Conservation (phyloP, 148 eudicot genomes). For the Talinum fruticosum region DNA sequence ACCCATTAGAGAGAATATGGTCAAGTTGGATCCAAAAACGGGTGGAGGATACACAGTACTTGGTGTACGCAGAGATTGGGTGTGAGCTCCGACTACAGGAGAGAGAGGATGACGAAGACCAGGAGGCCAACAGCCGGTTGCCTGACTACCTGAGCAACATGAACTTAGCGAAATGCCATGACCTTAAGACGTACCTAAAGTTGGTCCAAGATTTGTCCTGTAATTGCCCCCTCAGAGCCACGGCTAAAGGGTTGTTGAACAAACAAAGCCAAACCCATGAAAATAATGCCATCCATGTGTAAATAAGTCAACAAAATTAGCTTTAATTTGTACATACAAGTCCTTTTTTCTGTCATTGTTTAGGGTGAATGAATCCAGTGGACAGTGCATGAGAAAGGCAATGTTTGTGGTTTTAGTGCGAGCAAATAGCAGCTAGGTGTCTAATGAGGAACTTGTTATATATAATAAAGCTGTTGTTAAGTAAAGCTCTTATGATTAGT, state of each 20-base stretch:
- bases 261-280: slow-evolving; percentile 11
- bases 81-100: slow-evolving; percentile 49
- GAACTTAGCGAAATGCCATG: slow-evolving; percentile 74
- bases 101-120: neutral
- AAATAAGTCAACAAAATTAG: neutral
- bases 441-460: too few relatives aligned
- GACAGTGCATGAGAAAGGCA: too few relatives aligned
- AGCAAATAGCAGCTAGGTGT: too few relatives aligned
- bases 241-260: slow-evolving; percentile 38
- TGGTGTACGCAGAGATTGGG: slow-evolving; percentile 79
- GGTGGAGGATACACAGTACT: slow-evolving; percentile 47
- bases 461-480: too few relatives aligned
- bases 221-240: slow-evolving; percentile 49
- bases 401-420: too few relatives aligned
- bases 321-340: too few relatives aligned
- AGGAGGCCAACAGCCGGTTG: slow-evolving; percentile 9
- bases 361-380: too few relatives aligned
- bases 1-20: neutral
- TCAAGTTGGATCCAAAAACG: slow-evolving; percentile 50
- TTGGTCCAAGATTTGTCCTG: slow-evolving; percentile 53
- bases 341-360: too few relatives aligned
- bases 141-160: slow-evolving; percentile 31
- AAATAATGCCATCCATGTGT: slow-evolving; percentile 1
- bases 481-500: too few relatives aligned
- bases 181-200: slow-evolving; percentile 68